Base-by-base conservation (phyloP, 805 yeast species). In the Zygotorulaspora danielsina region DNA sequence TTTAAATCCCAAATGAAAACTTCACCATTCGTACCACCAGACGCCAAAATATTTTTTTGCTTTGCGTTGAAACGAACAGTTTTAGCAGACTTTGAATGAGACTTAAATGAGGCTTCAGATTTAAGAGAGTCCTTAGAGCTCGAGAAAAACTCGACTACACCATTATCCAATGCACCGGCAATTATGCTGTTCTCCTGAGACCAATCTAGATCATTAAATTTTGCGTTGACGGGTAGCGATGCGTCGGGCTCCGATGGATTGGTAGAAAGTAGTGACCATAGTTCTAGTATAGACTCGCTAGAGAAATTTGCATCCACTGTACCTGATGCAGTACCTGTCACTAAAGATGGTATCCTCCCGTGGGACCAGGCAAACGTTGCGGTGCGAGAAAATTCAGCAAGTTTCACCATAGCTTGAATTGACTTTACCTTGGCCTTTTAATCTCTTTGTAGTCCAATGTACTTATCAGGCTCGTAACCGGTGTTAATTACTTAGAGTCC, bases 311-410 rank as follows among this genome's bases (percentile, higher is more conserved):
- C 84, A 59, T 87, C 96, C 53, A 93, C 83, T 10, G 96, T 94
- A 6, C 97, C 97, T 0, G 97, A 89, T n/a, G 86, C 84, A 0
- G 96, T 84, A 16, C 96, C 98, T 1, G 96, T 78, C 16, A 88
- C 97, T 49, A 93, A 60, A 38, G 76, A 64, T 12, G 97, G 97
- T 45, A 79, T 65, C 38, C 63, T 61, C 50, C 78, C 84, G 49
- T 80, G 76, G 32, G 96, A 85, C 97, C 97, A 90, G 31, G 97
- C 95, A 67, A 93, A 87, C n/a, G 95, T 81, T 37, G 96, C 89
- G 10, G 96, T 85, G 52, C 87, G 75, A 46, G 77, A 71, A 56
- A 86, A 78, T 64, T 89, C 96, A 63, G 79, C 77, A 51, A 93
- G 72, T 66, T 86, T 87, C 53, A 87, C 90, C 89, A 82, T 81